Evolutionary conservation across 805 yeast genomes (phyloP).

Genomic region (Kluyveromyces nonfermentans): DNA sequence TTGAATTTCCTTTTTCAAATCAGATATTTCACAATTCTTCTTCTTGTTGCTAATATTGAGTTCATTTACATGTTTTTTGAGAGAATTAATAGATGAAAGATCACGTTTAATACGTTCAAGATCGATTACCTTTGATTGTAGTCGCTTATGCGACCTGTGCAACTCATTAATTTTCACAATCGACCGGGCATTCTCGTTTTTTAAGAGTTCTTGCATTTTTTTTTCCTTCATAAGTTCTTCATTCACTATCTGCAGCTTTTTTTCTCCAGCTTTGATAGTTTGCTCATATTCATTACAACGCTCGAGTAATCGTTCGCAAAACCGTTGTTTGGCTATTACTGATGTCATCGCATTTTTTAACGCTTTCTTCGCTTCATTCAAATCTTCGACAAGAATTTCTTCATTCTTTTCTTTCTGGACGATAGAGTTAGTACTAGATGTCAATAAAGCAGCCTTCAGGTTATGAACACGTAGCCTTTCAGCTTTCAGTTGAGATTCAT

Average conservation of each 20-base stretch:
- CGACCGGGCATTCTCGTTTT: background rate
- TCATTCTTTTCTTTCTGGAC: background rate
- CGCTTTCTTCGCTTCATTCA: background rate
- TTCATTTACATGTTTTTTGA: background rate
- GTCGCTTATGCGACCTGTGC: background rate
- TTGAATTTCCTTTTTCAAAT: background rate
- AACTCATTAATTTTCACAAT: background rate
- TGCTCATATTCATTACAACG: background rate
- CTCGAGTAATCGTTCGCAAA: background rate
- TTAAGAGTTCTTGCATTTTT: background rate
- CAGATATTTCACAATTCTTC: background rate
- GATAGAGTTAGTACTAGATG: background rate
- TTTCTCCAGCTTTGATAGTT: background rate
- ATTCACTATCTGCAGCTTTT: background rate
- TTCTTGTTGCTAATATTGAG: background rate
- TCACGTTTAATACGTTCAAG: background rate
- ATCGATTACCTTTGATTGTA: background rate
- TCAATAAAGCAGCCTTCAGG: slow-evolving; percentile 1
- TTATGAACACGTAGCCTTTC: background rate
- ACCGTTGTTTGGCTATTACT: background rate
- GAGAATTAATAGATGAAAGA: background rate
- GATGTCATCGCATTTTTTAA: background rate
- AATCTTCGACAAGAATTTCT: background rate
- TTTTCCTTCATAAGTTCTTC: background rate
- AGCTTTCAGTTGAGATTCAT: background rate